Conservation (phyloP, 2,329 filamentous ascomycete species). For the Scorias spongiosa region DNA sequence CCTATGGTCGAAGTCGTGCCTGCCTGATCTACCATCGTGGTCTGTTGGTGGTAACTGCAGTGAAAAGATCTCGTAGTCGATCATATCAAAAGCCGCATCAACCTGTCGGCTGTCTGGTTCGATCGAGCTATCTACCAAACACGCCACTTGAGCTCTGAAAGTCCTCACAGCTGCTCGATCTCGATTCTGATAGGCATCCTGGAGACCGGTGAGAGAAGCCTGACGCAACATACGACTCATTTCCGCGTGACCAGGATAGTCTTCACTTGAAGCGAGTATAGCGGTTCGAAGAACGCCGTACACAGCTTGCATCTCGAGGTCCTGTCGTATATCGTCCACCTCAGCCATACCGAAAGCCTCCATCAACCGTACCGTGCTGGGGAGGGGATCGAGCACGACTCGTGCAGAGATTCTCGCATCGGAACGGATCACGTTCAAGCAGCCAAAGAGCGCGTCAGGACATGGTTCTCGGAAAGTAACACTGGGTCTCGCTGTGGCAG, state of each 20-base stretch:
- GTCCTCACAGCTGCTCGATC: neutral
- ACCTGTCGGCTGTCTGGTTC: neutral
- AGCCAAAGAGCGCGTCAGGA: neutral
- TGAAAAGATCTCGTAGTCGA: neutral
- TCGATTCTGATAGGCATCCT: neutral
- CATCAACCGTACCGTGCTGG: neutral
- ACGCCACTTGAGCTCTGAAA: neutral
- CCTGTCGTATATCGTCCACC: neutral
- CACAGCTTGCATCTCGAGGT: neutral
- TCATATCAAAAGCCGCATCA: neutral
- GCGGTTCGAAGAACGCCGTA: constrained; percentile 1
- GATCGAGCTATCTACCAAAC: neutral
- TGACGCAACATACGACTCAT: neutral
- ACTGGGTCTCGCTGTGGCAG: neutral
- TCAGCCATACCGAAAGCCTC: neutral
- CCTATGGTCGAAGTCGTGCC: neutral
- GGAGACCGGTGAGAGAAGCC: neutral
- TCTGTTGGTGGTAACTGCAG: neutral
- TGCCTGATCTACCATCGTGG: no score
- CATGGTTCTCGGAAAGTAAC: neutral
- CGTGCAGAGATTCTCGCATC: neutral
- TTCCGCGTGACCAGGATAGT: neutral
- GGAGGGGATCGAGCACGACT: neutral
- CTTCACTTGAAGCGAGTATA: neutral
- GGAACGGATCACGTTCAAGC: neutral